Evolutionary conservation across 2,329 filamentous ascomycete species (phyloP), one percentile per base, ranked within the genome.

Genomic region (Colletotrichum noveboracense): DNA sequence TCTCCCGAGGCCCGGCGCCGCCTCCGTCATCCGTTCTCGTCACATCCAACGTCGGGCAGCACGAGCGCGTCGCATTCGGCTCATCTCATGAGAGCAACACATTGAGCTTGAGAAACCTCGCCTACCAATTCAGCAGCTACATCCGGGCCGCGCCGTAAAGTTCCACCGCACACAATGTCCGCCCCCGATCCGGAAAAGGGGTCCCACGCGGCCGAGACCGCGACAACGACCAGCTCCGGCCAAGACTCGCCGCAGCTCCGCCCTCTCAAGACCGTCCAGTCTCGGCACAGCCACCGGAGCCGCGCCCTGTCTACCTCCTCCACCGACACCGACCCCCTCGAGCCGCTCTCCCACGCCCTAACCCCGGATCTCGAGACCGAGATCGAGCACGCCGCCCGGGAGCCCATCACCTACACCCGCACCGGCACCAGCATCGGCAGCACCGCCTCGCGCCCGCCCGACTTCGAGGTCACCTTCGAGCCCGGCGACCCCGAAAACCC

Each of bases 401-500:
- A 88, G 78, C 87, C 86, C 21, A 79, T 87, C 21, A 80, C 82
- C 7, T 85, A 81, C 28, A 79, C 80, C 9, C 81, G 82, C 71
- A 88, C 86, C 6, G 79, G 82, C 13, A 86, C 85, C 16, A 87
- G 85, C 65, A 75, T 85, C 18, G 68, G 73, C 66, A 88, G 86
- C 77, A 83, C 82, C 28, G 85, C 85, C 4, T 87, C 86, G 18
- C 83, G 87, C 4, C 84, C 86, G 4, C 88, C 91, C 6, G 90
- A 92, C 32, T 96, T 92, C 80, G 95, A 97, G 84, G 89, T 96
- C 70, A 92, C 94, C 80, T 96, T 95, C 81, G 89, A 91, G 18
- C 90, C 90, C 2, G 85, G 89, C 74, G 93, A 94, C 79, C 87
- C 87, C 12, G 88, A 89, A 14, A 93, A 95, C 79, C 93, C 94